phyloP scores from a whole-genome alignment of 2,329 filamentous ascomycete genomes.

The Didymella segeticola region DNA sequence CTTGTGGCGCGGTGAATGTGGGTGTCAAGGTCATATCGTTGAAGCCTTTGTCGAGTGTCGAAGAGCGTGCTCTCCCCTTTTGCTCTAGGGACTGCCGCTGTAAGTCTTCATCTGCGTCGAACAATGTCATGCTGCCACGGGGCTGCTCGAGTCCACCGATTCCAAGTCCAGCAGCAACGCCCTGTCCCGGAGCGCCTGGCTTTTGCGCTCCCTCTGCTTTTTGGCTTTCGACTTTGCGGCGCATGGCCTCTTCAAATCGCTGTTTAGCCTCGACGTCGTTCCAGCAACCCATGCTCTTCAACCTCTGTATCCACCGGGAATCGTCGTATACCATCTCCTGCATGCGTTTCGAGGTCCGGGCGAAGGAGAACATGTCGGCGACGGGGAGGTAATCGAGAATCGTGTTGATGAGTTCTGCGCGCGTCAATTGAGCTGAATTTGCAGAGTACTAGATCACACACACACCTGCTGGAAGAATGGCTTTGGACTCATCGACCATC shows the following conservation, averaged over 20 bases:
- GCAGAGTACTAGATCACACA: background rate
- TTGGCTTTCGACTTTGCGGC: conserved; percentile 64
- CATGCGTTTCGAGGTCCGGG: conserved; percentile 82
- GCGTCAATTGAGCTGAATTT: conserved; percentile 1
- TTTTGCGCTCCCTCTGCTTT: conserved; percentile 50
- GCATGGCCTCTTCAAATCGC: conserved; percentile 74
- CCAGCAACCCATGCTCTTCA: conserved; percentile 91
- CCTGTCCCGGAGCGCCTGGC: conserved; percentile 43
- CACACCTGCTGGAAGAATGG: conserved; percentile 81
- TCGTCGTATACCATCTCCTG: conserved; percentile 99
- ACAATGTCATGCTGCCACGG: conserved; percentile 66
- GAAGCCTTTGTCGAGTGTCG: conserved; percentile 72
- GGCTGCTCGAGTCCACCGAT: conserved; percentile 39
- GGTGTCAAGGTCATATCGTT: conserved; percentile 71
- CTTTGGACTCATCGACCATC: conserved; percentile 78
- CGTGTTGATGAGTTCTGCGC: conserved; percentile 79
- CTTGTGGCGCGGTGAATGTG: conserved; percentile 41
- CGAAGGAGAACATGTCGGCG: conserved; percentile 83
- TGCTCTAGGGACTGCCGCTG: conserved; percentile 53
- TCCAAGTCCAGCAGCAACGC: conserved; percentile 46
- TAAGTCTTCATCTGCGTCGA: conserved; percentile 76
- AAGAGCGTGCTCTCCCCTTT: conserved; percentile 32
- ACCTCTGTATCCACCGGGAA: conserved; percentile 86
- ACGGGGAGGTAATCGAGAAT: conserved; percentile 91
- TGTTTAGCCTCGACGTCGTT: conserved; percentile 84